Conservation (phyloP, 495 filamentous ascomycete species). For the Penicillium herquei region DNA sequence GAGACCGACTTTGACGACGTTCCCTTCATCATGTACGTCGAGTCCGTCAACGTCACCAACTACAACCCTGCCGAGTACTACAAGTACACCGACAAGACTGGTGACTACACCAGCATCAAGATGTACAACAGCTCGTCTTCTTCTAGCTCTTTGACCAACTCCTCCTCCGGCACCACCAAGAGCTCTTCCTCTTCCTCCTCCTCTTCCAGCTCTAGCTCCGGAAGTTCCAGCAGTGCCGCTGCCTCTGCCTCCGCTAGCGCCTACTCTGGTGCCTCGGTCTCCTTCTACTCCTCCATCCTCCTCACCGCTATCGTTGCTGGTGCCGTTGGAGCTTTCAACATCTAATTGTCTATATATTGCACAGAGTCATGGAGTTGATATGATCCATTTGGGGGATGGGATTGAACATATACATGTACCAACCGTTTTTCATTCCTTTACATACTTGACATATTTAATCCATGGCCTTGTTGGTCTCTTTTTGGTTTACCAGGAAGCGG, state of each 20-base stretch:
- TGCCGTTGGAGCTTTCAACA: slow-evolving; percentile 22
- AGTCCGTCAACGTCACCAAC: slow-evolving; percentile 51
- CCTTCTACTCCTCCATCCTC: slow-evolving; percentile 7
- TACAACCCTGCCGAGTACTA: slow-evolving; percentile 54
- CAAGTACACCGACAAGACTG: slow-evolving; percentile 64
- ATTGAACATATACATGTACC: slow-evolving; percentile 9
- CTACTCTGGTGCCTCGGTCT: slow-evolving; percentile 2
- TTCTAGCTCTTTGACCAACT: slow-evolving; percentile 6
- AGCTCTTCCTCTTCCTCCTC: slow-evolving; percentile 5
- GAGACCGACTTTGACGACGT: slow-evolving; percentile 68
- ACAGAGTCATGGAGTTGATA: neutral
- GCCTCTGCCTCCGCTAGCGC: slow-evolving; percentile 8
- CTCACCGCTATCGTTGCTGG: slow-evolving; percentile 20
- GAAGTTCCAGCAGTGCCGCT: neutral
- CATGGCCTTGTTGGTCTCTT: neutral
- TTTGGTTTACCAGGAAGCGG: too few relatives aligned
- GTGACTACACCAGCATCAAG: slow-evolving; percentile 72
- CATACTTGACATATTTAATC: slow-evolving; percentile 4
- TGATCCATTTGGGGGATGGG: neutral
- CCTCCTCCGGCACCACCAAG: slow-evolving; percentile 2
- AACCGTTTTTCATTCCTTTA: slow-evolving; percentile 3
- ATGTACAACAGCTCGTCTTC: slow-evolving; percentile 21
- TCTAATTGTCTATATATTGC: slow-evolving; percentile 14
- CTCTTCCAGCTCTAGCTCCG: slow-evolving; percentile 7
- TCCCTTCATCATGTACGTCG: slow-evolving; percentile 75